Evolutionary conservation across 306 rosid genomes (phyloP).

Genomic region (Mucuna pruriens): DNA sequence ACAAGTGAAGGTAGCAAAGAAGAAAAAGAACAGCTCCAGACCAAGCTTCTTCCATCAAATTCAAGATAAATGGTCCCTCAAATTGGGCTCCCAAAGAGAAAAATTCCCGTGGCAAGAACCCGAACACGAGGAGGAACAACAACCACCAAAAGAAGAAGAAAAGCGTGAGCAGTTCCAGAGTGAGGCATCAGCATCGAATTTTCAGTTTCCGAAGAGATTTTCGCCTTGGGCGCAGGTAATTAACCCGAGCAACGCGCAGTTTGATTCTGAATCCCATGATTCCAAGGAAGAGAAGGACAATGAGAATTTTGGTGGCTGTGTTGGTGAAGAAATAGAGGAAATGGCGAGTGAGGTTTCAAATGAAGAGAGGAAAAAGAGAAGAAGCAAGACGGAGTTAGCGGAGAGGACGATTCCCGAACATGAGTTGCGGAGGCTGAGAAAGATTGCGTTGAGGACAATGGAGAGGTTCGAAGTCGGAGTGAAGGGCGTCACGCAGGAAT

Average conservation of each 20-base stretch:
- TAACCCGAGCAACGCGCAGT: conserved; percentile 32
- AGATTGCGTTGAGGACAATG: conserved; percentile 75
- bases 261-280: conserved; percentile 37
- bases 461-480: conserved; percentile 82
- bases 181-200: conserved; percentile 38
- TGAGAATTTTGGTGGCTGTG: not conserved
- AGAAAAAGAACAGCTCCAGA: conserved; percentile 61
- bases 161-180: not conserved
- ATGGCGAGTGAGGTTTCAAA: conserved; percentile 28
- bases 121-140: conserved; percentile 10
- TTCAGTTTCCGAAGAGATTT: conserved; percentile 45
- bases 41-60: conserved; percentile 89
- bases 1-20: conserved; percentile 51
- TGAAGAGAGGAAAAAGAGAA: conserved; percentile 50
- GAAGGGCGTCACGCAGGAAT: conserved; percentile 69
- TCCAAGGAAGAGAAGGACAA: not conserved
- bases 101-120: conserved; percentile 79
- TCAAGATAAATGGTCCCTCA: conserved; percentile 75
- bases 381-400: conserved; percentile 63
- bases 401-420: conserved; percentile 76
- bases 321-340: conserved; percentile 27
- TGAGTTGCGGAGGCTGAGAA: conserved; percentile 83
- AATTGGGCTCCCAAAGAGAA: conserved; percentile 56
- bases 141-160: conserved; percentile 1
- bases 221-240: conserved; percentile 78